phyloP scores from a whole-genome alignment of 768 basidiomycete species.

The Vararia minispora region DNA sequence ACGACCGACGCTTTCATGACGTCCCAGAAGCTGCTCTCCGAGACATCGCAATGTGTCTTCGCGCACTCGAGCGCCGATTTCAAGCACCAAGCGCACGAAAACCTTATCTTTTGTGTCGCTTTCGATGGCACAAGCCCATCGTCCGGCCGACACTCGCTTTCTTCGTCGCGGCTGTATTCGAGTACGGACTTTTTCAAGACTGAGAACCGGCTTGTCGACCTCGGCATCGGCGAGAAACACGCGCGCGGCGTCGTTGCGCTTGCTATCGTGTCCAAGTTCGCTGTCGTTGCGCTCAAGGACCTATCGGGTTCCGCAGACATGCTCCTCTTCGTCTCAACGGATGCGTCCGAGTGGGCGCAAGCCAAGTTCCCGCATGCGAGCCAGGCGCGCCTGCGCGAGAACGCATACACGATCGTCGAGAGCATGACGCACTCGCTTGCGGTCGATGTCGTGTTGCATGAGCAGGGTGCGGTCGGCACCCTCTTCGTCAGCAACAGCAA shows the following conservation, averaged over 20 bases:
- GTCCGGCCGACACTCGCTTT: slow-evolving; percentile 32
- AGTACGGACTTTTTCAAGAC: slow-evolving; percentile 75
- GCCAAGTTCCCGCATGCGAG: slow-evolving; percentile 90
- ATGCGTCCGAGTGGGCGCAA: slow-evolving; percentile 76
- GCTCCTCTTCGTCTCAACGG: slow-evolving; percentile 77
- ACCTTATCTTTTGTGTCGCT: slow-evolving; percentile 85
- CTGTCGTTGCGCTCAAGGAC: slow-evolving; percentile 83
- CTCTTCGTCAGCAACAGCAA: slow-evolving; percentile 94
- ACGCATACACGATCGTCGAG: slow-evolving; percentile 94
- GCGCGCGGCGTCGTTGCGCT: slow-evolving; percentile 87
- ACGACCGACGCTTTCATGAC: slow-evolving; percentile 73
- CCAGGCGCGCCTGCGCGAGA: slow-evolving; percentile 68
- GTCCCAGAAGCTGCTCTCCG: slow-evolving; percentile 46
- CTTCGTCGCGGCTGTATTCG: slow-evolving; percentile 66
- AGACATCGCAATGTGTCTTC: slow-evolving; percentile 77
- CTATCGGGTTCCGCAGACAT: slow-evolving; percentile 49
- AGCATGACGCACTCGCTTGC: slow-evolving; percentile 88
- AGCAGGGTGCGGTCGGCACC: slow-evolving; percentile 62
- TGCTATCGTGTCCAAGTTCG: slow-evolving; percentile 87
- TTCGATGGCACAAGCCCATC: slow-evolving; percentile 54
- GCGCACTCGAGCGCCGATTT: slow-evolving; percentile 82
- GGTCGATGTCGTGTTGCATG: slow-evolving; percentile 82
- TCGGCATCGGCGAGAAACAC: slow-evolving; percentile 78
- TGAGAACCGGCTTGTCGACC: slow-evolving; percentile 60
- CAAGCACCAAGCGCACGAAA: slow-evolving; percentile 58